A percentile compares a stretch with the other conserved stretches of the same genome.
These are phyloP conservation scores for Barnettozyma siamensis DNA, from an alignment of 805 yeast genomes.

Conservation along the genomic window DNA sequence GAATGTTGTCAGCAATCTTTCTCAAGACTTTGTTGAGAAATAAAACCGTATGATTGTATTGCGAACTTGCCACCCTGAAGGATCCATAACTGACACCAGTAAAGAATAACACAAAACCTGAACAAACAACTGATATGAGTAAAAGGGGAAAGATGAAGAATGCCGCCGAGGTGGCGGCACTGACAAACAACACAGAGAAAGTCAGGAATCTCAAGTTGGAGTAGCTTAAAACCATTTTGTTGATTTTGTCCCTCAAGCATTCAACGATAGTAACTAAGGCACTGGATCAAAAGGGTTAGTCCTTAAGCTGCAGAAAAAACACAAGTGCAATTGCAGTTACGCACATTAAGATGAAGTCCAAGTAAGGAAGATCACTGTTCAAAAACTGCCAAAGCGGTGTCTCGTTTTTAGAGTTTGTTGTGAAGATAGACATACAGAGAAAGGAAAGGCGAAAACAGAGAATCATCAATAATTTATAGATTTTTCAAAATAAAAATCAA, in stretches of 20 bases:
- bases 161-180: conserved; percentile 11
- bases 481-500: background rate
- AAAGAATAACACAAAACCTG: conserved; percentile 23
- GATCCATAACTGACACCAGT: conserved; percentile 22
- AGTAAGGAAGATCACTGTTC: conserved; percentile 8
- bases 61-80: conserved; percentile 22
- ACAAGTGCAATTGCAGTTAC: background rate
- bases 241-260: background rate
- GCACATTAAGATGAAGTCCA: conserved; percentile 18
- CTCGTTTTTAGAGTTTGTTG: conserved; percentile 6
- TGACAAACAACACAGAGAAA: conserved; percentile 16
- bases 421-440: conserved; percentile 1
- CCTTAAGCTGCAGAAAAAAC: background rate
- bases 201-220: conserved; percentile 16
- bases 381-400: conserved; percentile 9
- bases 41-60: conserved; percentile 22
- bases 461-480: background rate
- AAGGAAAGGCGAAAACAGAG: conserved; percentile 3
- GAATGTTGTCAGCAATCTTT: conserved; percentile 23
- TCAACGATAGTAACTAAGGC: conserved; percentile 4
- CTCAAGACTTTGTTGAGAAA: conserved; percentile 23
- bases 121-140: conserved; percentile 19
- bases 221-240: conserved; percentile 10
- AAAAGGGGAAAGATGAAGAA: conserved; percentile 21
- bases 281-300: conserved; percentile 4